Percentiles rank a stretch among this genome's conserved stretches.
Conservation (phyloP, 163 green algal species). For the Smithsoniella earleae region DNA sequence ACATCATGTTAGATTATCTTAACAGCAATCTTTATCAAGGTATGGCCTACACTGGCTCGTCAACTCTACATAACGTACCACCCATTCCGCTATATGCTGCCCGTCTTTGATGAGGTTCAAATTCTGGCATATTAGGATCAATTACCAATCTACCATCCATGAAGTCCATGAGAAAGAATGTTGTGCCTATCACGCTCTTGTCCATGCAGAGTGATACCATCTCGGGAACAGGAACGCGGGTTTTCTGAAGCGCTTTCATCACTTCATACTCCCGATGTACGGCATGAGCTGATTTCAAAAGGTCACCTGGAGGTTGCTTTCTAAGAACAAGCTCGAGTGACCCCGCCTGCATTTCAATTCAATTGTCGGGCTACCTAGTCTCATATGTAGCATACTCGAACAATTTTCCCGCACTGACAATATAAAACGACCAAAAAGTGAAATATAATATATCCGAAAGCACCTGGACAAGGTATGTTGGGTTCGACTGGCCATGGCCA, state of each 20-base stretch:
- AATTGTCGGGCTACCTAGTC: no score
- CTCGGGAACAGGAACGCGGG: slow-evolving; percentile 53
- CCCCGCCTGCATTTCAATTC: slow-evolving; percentile 38
- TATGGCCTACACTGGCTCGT: neutral
- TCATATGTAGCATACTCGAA: slow-evolving; percentile 5
- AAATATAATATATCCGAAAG: neutral
- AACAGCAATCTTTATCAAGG: neutral
- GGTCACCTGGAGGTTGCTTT: slow-evolving; percentile 87
- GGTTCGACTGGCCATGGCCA: slow-evolving; percentile 83
- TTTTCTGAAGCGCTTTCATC: slow-evolving; percentile 48
- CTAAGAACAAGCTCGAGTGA: slow-evolving; percentile 65
- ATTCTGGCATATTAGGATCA: slow-evolving; percentile 51
- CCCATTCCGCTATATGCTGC: slow-evolving; percentile 22
- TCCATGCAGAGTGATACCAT: slow-evolving; percentile 69
- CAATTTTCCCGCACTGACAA: neutral
- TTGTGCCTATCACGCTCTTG: slow-evolving; percentile 67
- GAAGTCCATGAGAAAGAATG: slow-evolving; percentile 91
- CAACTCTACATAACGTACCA: neutral
- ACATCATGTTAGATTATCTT: neutral
- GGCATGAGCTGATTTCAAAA: slow-evolving; percentile 86
- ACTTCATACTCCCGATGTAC: slow-evolving; percentile 77
- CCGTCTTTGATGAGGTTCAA: slow-evolving; percentile 25
- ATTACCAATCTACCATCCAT: slow-evolving; percentile 55
- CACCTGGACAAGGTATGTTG: slow-evolving; percentile 73
- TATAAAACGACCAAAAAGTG: neutral